Base-by-base conservation (phyloP, 495 filamentous ascomycete species). In the Lasiosphaeriaceae sp. region DNA sequence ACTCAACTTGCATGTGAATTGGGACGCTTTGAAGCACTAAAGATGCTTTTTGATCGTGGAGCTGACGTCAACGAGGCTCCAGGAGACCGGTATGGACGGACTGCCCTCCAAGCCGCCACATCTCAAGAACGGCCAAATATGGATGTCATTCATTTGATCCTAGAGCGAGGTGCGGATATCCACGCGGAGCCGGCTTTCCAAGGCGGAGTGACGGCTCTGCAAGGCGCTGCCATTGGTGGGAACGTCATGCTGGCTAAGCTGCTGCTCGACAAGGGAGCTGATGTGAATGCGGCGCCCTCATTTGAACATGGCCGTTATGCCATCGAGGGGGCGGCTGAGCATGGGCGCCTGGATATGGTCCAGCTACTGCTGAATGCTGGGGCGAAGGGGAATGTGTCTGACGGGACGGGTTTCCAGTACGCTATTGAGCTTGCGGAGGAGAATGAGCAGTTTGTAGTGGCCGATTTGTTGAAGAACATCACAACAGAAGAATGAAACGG, bases 321-420 rank as follows among this genome's bases (percentile, higher is more conserved):
- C 17, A 51, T 57, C 21, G 55, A 57, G 34, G 55, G 47, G 6
- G 55, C 55, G 8, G 55, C 55, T 20, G 55, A 57, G 19, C 31
- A 57, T 22, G 55, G 55, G 6, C 46, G 55, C 11, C 37, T 57
- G 22, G 47, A 57, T 31, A 46, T 34, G 14, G 55, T 57, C n/a
- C 26, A 46, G 55, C 26, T 51, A n/a, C 17, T 57, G 23, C 55
- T 57, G 11, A 57, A 57, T 46, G 47, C 55, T 11, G 55, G 55
- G 14, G 55, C 55, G 21, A 57, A 51, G 47, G 47, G 55, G 2
- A 57, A 52, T 24, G 19, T 34, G 19, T 11, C 21, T 11, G 5
- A 24, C 17, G 48, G 48, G 11, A 51, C 55, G 24, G 55, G 55
- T 8, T 51, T 51, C 29, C 22, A 50, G 1, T 22, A 47, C 45